A percentile compares a stretch with the other conserved stretches of the same genome.
These are phyloP conservation scores for Neurospora sp. DNA, from an alignment of 495 filamentous ascomycete species.

Conservation along the genomic window DNA sequence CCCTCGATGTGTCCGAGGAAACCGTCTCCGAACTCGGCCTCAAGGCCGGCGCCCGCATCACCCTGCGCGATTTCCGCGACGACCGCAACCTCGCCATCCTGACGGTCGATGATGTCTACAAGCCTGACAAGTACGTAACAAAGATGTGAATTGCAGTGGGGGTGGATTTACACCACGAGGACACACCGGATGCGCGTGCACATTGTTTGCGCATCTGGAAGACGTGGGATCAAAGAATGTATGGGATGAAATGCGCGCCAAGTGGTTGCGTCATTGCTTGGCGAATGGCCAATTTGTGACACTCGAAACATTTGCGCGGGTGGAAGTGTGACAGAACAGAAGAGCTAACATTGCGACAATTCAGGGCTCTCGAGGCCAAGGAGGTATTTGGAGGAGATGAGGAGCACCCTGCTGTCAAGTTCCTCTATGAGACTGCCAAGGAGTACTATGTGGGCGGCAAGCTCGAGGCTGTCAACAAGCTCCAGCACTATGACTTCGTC, in stretches of 20 bases:
- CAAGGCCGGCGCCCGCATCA: constrained; percentile 68
- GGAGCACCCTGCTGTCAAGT: constrained; percentile 86
- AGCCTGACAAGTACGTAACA: constrained; percentile 77
- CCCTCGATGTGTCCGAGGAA: constrained; percentile 69
- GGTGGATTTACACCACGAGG: not conserved
- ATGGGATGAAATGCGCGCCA: constrained; percentile 9
- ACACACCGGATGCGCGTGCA: constrained; percentile 27
- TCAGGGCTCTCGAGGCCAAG: constrained; percentile 75
- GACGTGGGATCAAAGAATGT: not conserved
- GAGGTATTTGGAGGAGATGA: constrained; percentile 91
- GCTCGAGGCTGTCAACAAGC: constrained; percentile 83
- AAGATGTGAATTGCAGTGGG: constrained; percentile 3
- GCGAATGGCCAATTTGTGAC: constrained; percentile 7
- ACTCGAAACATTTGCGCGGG: not conserved
- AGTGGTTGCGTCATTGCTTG: constrained; percentile 20
- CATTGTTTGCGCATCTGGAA: constrained; percentile 17
- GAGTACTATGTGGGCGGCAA: constrained; percentile 94
- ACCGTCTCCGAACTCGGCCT: constrained; percentile 62
- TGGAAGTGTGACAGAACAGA: not conserved
- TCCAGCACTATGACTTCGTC: constrained; percentile 98
- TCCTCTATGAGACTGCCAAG: constrained; percentile 66
- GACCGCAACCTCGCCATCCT: constrained; percentile 92
- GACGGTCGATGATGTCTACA: constrained; percentile 92
- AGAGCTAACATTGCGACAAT: constrained; percentile 1
- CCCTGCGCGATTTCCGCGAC: constrained; percentile 91